phyloP scores from a whole-genome alignment of 495 filamentous ascomycete species.

The Lepidopterella palustris region DNA sequence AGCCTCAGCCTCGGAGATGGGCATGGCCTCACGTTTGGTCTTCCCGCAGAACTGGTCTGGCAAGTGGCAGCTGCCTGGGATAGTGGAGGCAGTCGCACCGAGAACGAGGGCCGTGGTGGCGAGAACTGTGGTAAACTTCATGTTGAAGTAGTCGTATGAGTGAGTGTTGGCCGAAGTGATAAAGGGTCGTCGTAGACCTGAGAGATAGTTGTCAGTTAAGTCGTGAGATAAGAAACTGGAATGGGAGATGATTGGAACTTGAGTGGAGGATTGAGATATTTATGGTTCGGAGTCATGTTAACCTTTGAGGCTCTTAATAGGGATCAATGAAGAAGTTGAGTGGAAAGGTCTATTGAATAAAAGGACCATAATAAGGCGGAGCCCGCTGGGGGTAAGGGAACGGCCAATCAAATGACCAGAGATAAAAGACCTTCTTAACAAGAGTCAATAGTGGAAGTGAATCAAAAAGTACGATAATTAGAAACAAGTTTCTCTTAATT shows the following conservation, averaged over 20 bases:
- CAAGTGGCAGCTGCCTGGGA: constrained; percentile 32
- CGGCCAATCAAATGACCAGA: neutral
- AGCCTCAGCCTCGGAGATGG: neutral
- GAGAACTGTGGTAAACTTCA: constrained; percentile 45
- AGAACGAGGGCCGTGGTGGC: constrained; percentile 39
- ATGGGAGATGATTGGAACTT: neutral
- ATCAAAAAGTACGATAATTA: neutral
- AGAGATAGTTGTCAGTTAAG: too few relatives aligned
- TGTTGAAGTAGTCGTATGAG: constrained; percentile 28
- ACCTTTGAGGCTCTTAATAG: neutral
- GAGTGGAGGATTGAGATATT: neutral
- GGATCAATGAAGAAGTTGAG: constrained; percentile 3
- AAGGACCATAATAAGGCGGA: neutral
- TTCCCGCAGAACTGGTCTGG: constrained; percentile 15
- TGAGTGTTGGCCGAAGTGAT: constrained; percentile 1
- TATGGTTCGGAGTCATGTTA: neutral
- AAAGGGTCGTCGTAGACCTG: neutral
- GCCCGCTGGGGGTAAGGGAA: neutral
- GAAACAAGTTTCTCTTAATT: too few relatives aligned
- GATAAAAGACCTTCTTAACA: constrained; percentile 8
- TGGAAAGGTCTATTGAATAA: constrained; percentile 2
- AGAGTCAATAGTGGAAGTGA: constrained; percentile 9
- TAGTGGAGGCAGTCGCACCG: constrained; percentile 19
- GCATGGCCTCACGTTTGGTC: constrained; percentile 6
- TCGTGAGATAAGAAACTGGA: too few relatives aligned